Evolutionary conservation across 225 moss, liverwort and hornwort genomes (phyloP).

Genomic region (Rhytidiadelphus loreus): DNA sequence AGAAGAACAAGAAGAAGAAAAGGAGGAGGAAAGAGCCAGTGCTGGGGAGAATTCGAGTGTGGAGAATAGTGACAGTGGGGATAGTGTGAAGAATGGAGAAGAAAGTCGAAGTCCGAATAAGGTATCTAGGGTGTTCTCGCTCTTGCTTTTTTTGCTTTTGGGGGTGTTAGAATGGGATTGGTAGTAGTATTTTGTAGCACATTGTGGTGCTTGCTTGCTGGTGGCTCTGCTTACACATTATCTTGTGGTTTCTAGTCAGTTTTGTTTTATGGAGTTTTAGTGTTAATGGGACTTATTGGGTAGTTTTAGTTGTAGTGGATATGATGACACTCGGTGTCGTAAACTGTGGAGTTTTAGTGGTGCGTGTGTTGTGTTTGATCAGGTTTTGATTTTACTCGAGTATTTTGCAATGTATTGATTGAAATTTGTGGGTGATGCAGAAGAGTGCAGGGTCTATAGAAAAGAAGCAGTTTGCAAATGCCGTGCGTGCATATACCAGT

Average conservation of each 20-base stretch:
- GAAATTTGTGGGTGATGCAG: neutral
- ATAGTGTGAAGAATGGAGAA: neutral
- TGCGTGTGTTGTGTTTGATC: neutral
- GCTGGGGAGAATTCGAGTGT: neutral
- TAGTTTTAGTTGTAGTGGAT: neutral
- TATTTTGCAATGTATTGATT: neutral
- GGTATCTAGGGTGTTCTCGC: neutral
- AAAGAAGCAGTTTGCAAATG: conserved; percentile 11
- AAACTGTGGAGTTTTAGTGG: neutral
- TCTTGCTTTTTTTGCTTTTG: neutral
- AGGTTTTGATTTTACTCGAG: neutral
- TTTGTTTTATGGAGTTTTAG: neutral
- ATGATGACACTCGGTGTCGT: too few species aligned
- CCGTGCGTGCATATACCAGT: neutral
- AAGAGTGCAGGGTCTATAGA: neutral
- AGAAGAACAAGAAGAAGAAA: neutral
- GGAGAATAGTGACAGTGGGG: conserved; percentile 7
- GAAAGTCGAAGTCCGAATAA: neutral
- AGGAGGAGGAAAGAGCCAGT: neutral
- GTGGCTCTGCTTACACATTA: neutral
- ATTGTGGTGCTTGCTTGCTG: neutral
- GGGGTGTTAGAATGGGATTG: neutral
- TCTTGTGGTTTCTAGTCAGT: neutral
- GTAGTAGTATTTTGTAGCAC: neutral
- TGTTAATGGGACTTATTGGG: neutral